Conservation (phyloP, 2,329 filamentous ascomycete genomes). For the Lachnum nothofagi region DNA sequence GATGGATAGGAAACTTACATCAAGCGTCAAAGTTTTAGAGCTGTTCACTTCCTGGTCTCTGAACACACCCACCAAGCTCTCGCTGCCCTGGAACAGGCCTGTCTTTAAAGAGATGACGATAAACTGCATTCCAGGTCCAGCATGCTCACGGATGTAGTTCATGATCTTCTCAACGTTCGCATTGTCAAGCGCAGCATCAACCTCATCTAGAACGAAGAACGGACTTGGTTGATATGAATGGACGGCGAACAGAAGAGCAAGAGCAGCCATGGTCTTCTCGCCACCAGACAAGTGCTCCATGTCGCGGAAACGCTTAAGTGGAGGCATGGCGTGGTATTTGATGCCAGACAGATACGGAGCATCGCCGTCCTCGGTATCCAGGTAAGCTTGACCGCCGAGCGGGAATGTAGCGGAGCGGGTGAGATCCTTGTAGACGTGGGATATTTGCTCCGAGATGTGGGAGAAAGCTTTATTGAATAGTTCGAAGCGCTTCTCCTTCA, state of each 20-base stretch:
- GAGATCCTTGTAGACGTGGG: slow-evolving; percentile 88
- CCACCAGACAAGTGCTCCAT: slow-evolving; percentile 98
- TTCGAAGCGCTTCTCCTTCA: slow-evolving; percentile 78
- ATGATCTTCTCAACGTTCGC: slow-evolving; percentile 95
- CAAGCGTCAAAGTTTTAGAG: slow-evolving; percentile 83
- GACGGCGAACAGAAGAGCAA: slow-evolving; percentile 93
- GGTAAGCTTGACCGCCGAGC: slow-evolving; percentile 80
- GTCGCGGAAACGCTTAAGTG: slow-evolving; percentile 94
- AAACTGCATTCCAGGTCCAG: slow-evolving; percentile 96
- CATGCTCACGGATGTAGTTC: slow-evolving; percentile 91
- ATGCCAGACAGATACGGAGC: slow-evolving; percentile 93
- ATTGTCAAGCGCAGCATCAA: slow-evolving; percentile 96
- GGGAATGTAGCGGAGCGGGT: slow-evolving; percentile 88
- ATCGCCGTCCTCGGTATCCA: slow-evolving; percentile 89
- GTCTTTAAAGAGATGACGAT: slow-evolving; percentile 97
- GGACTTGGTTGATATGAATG: slow-evolving; percentile 93
- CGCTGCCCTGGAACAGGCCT: slow-evolving; percentile 90
- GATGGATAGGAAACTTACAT: slow-evolving; percentile 65
- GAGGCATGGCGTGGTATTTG: slow-evolving; percentile 98
- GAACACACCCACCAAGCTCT: slow-evolving; percentile 93
- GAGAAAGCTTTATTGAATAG: slow-evolving; percentile 93
- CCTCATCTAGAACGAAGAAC: slow-evolving; percentile 97
- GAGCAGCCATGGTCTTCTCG: slow-evolving; percentile 96
- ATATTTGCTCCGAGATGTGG: slow-evolving; percentile 93
- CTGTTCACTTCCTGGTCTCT: slow-evolving; percentile 91